Base-by-base conservation (phyloP, 345 rosid genomes). In the Murraya koenigii region DNA sequence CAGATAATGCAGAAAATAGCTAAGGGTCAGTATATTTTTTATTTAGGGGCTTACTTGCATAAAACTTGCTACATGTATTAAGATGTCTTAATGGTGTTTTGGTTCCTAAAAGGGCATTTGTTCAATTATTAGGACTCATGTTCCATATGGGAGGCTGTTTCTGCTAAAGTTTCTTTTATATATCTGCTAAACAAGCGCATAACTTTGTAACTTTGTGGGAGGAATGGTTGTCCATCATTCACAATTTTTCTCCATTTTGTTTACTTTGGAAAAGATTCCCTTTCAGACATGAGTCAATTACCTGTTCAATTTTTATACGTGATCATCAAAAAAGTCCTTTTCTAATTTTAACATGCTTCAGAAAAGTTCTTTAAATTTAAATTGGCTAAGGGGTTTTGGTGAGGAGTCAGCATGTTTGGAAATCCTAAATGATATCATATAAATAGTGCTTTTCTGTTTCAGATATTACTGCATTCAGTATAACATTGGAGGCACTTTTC, bases 1-100 rank as follows among this genome's bases (percentile, higher is more conserved):
- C 98, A 94, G 84, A 91, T 96, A 82, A 93, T 96, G 97, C 91
- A 91, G 82, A 93, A 91, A 82, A 88, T 87, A 78, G 93, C 93
- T 8, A 91, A 81, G 76, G 97, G 99, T 95, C 59, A 72, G 94
- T 80, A 56, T 80, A 79, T 59, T 73, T 49, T 81, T 69, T 47
- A 66, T 49, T 47, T 58, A 22, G 44, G 47, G 76, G 72, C 41
- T 39, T 64, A 22, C 25, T 20, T 52, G 69, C 49, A 70, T 62
- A 66, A 76, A 74, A 55, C 74, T 38, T 13, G 44, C 41, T 8
- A 25, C 23, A 17, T 66, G 15, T 55, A 17, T 75, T 66, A 10
- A 33, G 71, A 25, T 54, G 20, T 47, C 64, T 36, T 26, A 68
- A 69, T 30, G 44, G 33, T 33, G 63, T 65, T 35, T 65, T 13